Base-by-base conservation (phyloP, 2,329 filamentous ascomycete genomes). In the Cercospora brassicicola region DNA sequence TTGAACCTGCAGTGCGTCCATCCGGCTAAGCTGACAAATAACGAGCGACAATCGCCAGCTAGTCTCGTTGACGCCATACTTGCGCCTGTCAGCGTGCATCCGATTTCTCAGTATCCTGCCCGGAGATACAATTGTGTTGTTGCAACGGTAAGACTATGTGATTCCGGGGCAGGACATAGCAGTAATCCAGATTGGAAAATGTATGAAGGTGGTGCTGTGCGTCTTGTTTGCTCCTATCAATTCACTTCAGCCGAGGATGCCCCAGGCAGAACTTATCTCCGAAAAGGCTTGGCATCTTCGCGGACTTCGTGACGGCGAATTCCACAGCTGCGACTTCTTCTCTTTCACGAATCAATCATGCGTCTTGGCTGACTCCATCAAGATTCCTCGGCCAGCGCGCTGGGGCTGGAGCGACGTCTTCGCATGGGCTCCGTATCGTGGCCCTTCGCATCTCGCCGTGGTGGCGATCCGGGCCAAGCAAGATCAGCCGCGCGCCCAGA, bases 1-100 rank as follows among this genome's bases (percentile, higher is more conserved):
- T 56, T n/a, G n/a, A 56, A 56, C 13, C 28, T 42, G 36, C 36
- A 42, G 15, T 57, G 33, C 30, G n/a, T 57, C 30, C 55, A 57
- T 33, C 30, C 39, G 59, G 36, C 31, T 15, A 53, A 56, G 65
- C 62, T 67, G 61, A 67, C 65, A 67, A 67, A 64, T 67, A 45
- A 42, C 15, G 39, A 26, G 59, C 57, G 15, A 48, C 23, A 53
- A 53, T 33, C 45, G 10, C 26, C 23, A 42, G 8, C 15, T 64
- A 64, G 62, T 33, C 62, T 23, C 51, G 23, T 30, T 64, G 62
- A 64, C 62, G 62, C 62, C 48, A 64, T 57, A 26, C 55, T 31
- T 39, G 56, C 45, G 63, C 51, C 39, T 42, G 42, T 61, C 64
- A 60, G 42, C 64, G 39, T 18, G 56, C 62, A 18, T 59, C 23